Base-by-base conservation (phyloP, 176 grass and related monocot genomes). In the Saccharum spontaneum region DNA sequence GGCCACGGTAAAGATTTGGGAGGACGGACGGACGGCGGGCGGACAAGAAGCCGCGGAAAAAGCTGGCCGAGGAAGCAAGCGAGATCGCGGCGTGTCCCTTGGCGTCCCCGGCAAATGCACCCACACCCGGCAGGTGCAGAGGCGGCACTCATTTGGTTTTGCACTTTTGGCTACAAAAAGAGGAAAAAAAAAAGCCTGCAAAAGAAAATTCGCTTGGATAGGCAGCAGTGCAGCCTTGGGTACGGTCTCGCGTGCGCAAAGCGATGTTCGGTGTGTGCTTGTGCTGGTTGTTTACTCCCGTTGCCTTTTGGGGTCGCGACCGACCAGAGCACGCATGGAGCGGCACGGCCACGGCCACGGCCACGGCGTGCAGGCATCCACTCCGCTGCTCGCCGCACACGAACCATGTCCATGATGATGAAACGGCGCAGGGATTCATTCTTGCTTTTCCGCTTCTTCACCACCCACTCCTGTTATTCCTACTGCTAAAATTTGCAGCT, bases 1-100 rank as follows among this genome's bases (percentile, higher is more conserved):
- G 84, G 45, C 88, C 89, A 87, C n/a, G 75, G 84, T 79, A 69
- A 84, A 60, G 73, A 66, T 85, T 73, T 75, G 4, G 49, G 31
- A 39, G 74, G 74, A 57, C 33, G 50, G 74, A 57, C 33, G 50
- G 22, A 7, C 10, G 45, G 17, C 8, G 13, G 9, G 1, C 6
- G 28, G 15, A 70, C 43, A 45, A 26, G 48, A 77, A 63, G 5
- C 60, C 26, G 4, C 67, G 52, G 64, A 4, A 39, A 71, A 82
- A 82, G 78, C 88, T 81, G 83, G 28, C 34, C 40, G 54, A 73
- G 69, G 77, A 75, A 68, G 85, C 61, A 3, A 68, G 73, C 62
- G 6, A 67, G 78, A 49, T 41, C 60, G 5, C 43, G 57, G 39
- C 39, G 17, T 14, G 34, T 40, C 11, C 64, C 71, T 73, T 24